Evolutionary conservation across 257 asterid genomes (phyloP).

Genomic region (Agastache rugosa): DNA sequence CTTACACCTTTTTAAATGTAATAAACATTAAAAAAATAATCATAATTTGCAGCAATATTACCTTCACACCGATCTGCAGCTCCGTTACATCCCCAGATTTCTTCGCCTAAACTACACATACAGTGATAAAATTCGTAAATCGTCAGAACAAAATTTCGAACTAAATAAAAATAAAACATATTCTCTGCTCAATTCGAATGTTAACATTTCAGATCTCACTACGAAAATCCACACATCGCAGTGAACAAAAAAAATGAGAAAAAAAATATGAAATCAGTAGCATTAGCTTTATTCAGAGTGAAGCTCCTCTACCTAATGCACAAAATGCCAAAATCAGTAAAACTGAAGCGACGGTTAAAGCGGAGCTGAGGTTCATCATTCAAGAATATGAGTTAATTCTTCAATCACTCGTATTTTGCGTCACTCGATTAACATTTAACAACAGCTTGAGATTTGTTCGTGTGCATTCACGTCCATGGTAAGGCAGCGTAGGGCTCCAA

Average conservation of each 20-base stretch:
- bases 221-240: background rate
- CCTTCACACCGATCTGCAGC: slow-evolving; percentile 98
- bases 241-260: background rate
- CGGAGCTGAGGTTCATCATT: slow-evolving; percentile 52
- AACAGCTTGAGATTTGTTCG: slow-evolving; percentile 19
- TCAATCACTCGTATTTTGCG: background rate
- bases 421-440: slow-evolving; percentile 15
- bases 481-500: slow-evolving; percentile 40
- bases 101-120: slow-evolving; percentile 64
- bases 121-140: slow-evolving; percentile 1
- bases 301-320: slow-evolving; percentile 53
- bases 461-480: slow-evolving; percentile 21
- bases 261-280: slow-evolving; percentile 3
- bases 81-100: slow-evolving; percentile 88
- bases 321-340: slow-evolving; percentile 46
- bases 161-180: background rate
- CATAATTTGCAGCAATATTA: slow-evolving; percentile 28
- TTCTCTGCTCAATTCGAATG: background rate
- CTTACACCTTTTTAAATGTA: too few species aligned
- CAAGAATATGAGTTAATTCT: slow-evolving; percentile 1
- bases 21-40: background rate
- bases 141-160: background rate
- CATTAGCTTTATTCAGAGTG: background rate
- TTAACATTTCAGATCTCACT: slow-evolving; percentile 25
- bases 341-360: slow-evolving; percentile 42